Evolutionary conservation across 495 filamentous ascomycete species (phyloP).

Genomic region (Patellaria atrata): DNA sequence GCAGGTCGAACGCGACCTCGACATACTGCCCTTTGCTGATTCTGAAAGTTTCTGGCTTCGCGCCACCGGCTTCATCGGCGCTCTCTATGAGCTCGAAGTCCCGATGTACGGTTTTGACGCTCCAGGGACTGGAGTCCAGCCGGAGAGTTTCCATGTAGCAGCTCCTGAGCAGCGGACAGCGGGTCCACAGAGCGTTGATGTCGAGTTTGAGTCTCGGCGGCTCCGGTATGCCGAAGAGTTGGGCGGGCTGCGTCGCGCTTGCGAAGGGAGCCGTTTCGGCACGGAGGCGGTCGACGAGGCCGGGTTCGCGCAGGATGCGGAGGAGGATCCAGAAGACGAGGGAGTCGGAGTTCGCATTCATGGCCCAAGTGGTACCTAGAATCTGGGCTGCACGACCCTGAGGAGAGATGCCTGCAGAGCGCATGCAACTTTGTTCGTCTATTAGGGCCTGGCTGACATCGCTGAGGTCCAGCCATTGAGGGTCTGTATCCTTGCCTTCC

Average conservation of each 20-base stretch:
- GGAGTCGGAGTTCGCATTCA: conserved; percentile 37
- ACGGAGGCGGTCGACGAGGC: conserved; percentile 32
- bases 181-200: conserved; percentile 29
- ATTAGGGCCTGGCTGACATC: too few relatives aligned
- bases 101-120: conserved; percentile 30
- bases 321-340: conserved; percentile 43
- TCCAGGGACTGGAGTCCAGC: conserved; percentile 35
- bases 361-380: conserved; percentile 34
- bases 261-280: conserved; percentile 38
- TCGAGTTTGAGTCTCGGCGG: conserved; percentile 37
- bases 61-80: conserved; percentile 24
- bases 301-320: conserved; percentile 32
- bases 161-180: conserved; percentile 38
- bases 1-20: conserved; percentile 35
- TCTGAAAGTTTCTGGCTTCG: conserved; percentile 22
- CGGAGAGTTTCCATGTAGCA: conserved; percentile 42
- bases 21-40: conserved; percentile 36
- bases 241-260: conserved; percentile 30
- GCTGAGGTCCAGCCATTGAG: conserved; percentile 13
- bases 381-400: conserved; percentile 17
- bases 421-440: too few relatives aligned
- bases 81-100: conserved; percentile 33
- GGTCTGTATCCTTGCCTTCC: conserved; percentile 7
- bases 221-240: conserved; percentile 39
- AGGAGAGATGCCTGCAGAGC: conserved; percentile 9